phyloP scores from a whole-genome alignment of 2,329 filamentous ascomycete species.

The Acrodontium crateriforme region DNA sequence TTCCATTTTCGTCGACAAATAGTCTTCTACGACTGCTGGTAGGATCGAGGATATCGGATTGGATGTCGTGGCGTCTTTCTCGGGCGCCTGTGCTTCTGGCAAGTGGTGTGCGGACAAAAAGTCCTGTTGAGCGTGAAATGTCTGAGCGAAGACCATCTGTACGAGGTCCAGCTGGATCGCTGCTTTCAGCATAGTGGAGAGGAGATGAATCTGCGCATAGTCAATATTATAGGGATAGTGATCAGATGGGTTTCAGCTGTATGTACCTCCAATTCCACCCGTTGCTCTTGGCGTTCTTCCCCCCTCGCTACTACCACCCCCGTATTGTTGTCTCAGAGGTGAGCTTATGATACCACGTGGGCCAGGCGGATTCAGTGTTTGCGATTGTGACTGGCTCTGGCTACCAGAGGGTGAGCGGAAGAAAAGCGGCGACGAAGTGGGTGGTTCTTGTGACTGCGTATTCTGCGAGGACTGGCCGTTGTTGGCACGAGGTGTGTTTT shows the following conservation, averaged over 20 bases:
- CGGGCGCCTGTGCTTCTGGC: constrained; percentile 40
- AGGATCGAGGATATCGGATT: constrained; percentile 56
- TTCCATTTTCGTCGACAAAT: constrained; percentile 51
- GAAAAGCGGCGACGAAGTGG: constrained; percentile 65
- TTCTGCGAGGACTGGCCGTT: constrained; percentile 30
- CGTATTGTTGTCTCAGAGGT: constrained; percentile 25
- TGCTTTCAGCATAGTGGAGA: constrained; percentile 80
- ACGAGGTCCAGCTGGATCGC: constrained; percentile 35
- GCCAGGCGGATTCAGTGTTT: constrained; percentile 15
- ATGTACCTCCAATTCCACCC: constrained; percentile 46
- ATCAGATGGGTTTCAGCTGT: not conserved
- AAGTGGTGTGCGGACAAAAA: constrained; percentile 61
- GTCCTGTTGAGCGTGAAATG: constrained; percentile 50
- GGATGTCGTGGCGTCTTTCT: constrained; percentile 69
- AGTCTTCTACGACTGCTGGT: constrained; percentile 41
- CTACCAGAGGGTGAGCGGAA: constrained; percentile 47
- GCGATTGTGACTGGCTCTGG: constrained; percentile 18
- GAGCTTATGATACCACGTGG: constrained; percentile 36
- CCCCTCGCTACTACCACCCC: constrained; percentile 36
- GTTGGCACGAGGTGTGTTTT: constrained; percentile 32
- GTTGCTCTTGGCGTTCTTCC: constrained; percentile 60
- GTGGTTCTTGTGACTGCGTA: constrained; percentile 16
- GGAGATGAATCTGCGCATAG: constrained; percentile 88
- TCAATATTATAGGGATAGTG: constrained; percentile 11
- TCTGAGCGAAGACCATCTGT: constrained; percentile 44